phyloP scores from a whole-genome alignment of 345 rosid genomes.

The Dimocarpus longan region DNA sequence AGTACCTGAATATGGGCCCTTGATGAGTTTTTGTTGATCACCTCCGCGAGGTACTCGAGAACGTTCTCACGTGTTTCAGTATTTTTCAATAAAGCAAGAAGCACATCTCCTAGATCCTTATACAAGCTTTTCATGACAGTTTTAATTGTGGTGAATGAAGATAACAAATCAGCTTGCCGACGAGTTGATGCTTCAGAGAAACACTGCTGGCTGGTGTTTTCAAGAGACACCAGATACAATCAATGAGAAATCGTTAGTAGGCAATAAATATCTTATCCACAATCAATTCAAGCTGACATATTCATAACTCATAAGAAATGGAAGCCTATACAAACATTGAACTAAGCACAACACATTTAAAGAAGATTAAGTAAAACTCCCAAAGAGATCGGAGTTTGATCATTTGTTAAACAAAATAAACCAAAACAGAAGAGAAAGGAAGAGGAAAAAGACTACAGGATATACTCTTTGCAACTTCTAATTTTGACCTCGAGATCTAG shows the following conservation, averaged over 20 bases:
- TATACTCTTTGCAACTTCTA: neutral
- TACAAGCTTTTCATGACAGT: slow-evolving; percentile 75
- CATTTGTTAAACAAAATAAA: no score
- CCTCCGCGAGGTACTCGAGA: slow-evolving; percentile 94
- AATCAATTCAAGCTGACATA: neutral
- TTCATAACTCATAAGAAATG: neutral
- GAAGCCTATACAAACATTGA: neutral
- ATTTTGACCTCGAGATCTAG: neutral
- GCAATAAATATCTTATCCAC: neutral
- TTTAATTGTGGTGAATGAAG: slow-evolving; percentile 89
- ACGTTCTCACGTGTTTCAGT: slow-evolving; percentile 80
- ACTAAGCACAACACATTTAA: neutral
- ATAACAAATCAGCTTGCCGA: slow-evolving; percentile 75
- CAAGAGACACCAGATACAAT: slow-evolving; percentile 24
- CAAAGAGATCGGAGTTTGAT: neutral
- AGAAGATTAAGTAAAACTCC: neutral
- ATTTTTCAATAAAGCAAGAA: slow-evolving; percentile 69
- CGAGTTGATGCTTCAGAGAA: slow-evolving; percentile 89
- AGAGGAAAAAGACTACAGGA: neutral
- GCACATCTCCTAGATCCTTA: slow-evolving; percentile 70
- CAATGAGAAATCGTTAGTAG: neutral
- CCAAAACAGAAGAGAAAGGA: no score
- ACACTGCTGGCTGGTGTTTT: slow-evolving; percentile 79
- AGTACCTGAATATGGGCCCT: slow-evolving; percentile 91
- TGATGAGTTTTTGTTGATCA: slow-evolving; percentile 85